Base-by-base conservation (phyloP, 1,284 basidiomycete species). In the Cryptococcus sp. region DNA sequence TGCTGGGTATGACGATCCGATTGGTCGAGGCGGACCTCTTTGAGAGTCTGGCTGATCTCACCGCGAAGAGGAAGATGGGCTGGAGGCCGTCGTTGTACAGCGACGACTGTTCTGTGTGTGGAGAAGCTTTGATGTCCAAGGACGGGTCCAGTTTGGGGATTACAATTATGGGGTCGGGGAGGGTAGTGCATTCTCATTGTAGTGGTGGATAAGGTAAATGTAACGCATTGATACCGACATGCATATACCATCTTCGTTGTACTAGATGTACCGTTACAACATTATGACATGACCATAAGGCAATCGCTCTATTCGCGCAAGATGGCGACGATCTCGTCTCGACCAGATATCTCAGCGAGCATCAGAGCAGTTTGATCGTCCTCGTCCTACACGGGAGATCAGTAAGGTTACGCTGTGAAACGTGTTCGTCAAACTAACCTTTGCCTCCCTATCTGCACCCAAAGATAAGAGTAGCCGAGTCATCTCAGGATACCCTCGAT, bases 1-100 rank as follows among this genome's bases (percentile, higher is more conserved):
- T 95, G 82, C 82, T 99, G n/a, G 80, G 83, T 38, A 92, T 97
- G 71, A 90, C 91, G 16, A 91, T 90, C 67, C 86, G 88, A 61
- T 81, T 98, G 23, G 82, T 94, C 42, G 86, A 90, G 65, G 84
- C 88, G 22, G 95, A 97, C 74, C 80, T 94, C 35, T 94, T 89
- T 63, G 85, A 87, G 54, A 84, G 85, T 1, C 81, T 94, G 53
- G 86, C 87, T 31, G 68, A 77, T 20, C 64, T 80, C 50, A 69
- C 72, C 15, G 56, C 62, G 47, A 66, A 72, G 49, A 64, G 78
- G 15, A 68, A 70, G 42, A 61, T 59, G 8, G 82, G 81, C 0
- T 82, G 81, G 80, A 59, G 69, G 10, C 61, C 69, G 3, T 42
- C 17, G 11, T 23, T n/a, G 46, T 19, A 35, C 13, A 35, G 27